A percentile compares a stretch with the other conserved stretches of the same genome.
Evolutionary conservation across 306 rosid genomes (phyloP).

Genomic region (Corylus americana): DNA sequence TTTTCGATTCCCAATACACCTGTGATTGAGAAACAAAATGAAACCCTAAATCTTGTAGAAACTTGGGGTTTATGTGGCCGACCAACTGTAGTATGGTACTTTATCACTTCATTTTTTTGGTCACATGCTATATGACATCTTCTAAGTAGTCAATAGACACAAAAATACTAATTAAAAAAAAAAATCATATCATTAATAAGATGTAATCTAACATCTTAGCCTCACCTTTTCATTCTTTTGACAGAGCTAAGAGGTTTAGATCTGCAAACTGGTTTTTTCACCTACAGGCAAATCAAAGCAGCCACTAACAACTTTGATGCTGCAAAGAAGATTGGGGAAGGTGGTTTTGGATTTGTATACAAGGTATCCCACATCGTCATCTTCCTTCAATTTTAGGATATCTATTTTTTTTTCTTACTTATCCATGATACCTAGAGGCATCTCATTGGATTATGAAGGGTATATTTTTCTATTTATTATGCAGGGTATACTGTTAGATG

Average conservation of each 20-base stretch:
- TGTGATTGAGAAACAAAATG: no score
- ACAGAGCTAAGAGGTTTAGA: not conserved
- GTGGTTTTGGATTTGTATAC: slow-evolving; percentile 77
- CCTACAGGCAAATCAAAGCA: slow-evolving; percentile 27
- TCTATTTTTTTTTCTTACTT: not conserved
- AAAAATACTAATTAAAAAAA: no score
- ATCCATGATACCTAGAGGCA: not conserved
- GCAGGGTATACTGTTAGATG: slow-evolving; percentile 56
- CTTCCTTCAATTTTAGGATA: not conserved
- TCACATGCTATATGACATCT: no score
- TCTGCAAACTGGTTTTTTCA: slow-evolving; percentile 25
- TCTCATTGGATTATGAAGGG: not conserved
- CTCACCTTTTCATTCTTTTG: no score
- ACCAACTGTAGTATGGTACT: no score
- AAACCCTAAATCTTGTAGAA: no score
- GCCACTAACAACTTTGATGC: slow-evolving; percentile 61
- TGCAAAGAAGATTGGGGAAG: slow-evolving; percentile 65
- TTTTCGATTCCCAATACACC: not conserved
- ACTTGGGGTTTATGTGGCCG: no score
- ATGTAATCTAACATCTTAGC: no score
- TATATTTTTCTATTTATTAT: not conserved
- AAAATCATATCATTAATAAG: no score
- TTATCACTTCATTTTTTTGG: no score
- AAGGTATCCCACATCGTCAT: slow-evolving; percentile 42
- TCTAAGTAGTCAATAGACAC: no score